Evolutionary conservation across 768 basidiomycete genomes (phyloP).

Genomic region (Phanerochaete sordida): DNA sequence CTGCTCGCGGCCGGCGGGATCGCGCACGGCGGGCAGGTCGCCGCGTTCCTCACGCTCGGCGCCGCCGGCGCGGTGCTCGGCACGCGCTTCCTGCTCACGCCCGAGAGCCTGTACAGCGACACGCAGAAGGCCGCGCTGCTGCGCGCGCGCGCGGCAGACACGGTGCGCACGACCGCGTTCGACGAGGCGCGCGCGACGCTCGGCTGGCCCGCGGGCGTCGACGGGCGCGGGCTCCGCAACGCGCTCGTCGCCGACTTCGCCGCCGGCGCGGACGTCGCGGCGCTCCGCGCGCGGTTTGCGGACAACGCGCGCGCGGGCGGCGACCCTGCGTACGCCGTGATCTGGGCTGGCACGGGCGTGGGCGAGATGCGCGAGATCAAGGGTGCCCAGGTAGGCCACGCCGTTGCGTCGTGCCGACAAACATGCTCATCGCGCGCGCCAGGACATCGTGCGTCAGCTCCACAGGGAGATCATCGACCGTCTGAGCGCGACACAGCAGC

Average conservation of each 20-base stretch:
- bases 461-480: slow-evolving; percentile 19
- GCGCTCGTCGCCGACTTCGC: slow-evolving; percentile 57
- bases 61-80: slow-evolving; percentile 69
- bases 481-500: slow-evolving; percentile 13
- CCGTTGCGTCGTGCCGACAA: neutral
- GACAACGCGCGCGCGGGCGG: slow-evolving; percentile 20
- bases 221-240: slow-evolving; percentile 52
- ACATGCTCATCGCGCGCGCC: neutral
- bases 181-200: slow-evolving; percentile 29
- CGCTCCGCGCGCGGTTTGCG: slow-evolving; percentile 15
- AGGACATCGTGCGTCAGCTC: slow-evolving; percentile 26
- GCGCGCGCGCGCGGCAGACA: slow-evolving; percentile 19
- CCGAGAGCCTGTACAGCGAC: slow-evolving; percentile 47
- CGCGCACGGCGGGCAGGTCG: slow-evolving; percentile 59
- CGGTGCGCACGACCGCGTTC: slow-evolving; percentile 31
- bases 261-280: slow-evolving; percentile 33
- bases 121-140: slow-evolving; percentile 33
- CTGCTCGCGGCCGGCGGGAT: slow-evolving; percentile 76
- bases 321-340: slow-evolving; percentile 23
- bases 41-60: slow-evolving; percentile 61
- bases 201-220: slow-evolving; percentile 33
- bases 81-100: slow-evolving; percentile 71
- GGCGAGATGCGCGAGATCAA: slow-evolving; percentile 25
- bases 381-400: slow-evolving; percentile 25
- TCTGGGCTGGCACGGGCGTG: slow-evolving; percentile 35